Base-by-base conservation (phyloP, 441 rosid species). In the Euphorbia celastroides region DNA sequence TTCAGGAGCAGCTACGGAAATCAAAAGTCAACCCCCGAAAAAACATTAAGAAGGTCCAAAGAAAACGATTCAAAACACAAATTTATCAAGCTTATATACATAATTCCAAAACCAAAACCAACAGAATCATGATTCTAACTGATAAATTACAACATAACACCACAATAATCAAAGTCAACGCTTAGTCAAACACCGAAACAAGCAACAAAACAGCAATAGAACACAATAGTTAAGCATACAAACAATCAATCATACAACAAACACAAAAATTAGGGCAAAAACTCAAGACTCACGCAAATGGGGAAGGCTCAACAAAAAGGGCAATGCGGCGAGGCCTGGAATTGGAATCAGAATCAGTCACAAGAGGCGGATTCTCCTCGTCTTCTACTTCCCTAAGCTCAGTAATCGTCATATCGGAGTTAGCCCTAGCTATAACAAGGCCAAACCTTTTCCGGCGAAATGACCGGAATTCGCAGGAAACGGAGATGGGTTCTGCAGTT, bases 301-400 rank as follows among this genome's bases (percentile, higher is more conserved):
- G 98, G 9, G 98, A 93, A 66, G 98, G 98, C 85, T 93, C 98
- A 31, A 93, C 92, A 70, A 93, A 93, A 56, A 93, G 93, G 72
- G 90, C 98, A 71, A 93, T 93, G 10, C 97, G 87, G 16, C 95
- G 83, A 17, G 98, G 96, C 68, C 74, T 81, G 1, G 90, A 78
- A 71, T 62, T 74, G 46, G 68, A 73, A 65, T 84, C 94, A 0
- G 86, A 66, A 52, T 90, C 93, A 52, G 85, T 68, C 77, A 83
- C 55, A 77, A 81, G 88, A 60, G 76, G 83, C 38, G 65, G 71
- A 22, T 65, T 82, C 20, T 84, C 87, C 42, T 74, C 85, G 16
- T 67, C 88, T 22, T 75, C 84, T 28, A 65, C 75, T 9, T 78
- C 88, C 65, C 74, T 77, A 25, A 80, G 60, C 79, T 89, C 86